Base-by-base conservation (phyloP, 495 filamentous ascomycete genomes). In the Talaromyces liani region DNA sequence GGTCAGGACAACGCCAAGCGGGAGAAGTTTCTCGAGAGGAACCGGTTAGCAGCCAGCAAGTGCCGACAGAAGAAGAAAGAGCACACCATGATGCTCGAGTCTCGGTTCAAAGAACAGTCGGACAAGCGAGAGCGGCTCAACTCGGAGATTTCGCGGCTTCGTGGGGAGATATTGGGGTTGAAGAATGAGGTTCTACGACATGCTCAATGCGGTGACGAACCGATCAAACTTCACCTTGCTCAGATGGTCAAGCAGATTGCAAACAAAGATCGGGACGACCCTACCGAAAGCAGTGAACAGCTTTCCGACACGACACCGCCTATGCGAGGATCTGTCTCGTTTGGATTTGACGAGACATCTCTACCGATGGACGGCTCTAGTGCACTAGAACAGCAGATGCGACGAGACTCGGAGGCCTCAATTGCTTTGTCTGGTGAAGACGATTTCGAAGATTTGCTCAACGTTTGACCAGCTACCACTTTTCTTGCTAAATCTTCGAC, bases 41-140 rank as follows among this genome's bases (percentile, higher is more conserved):
- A 93, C 70, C 82, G 90, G 12, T 69, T 91, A 7, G 90, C 90
- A 14, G 90, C 90, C 0, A 88, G 82, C 70, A 92, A 92, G 68
- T 92, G 89, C 69, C 82, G 90, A 1, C 84, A 87, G 67, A 91
- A 90, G 79, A 91, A 91, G 73, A 91, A 90, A 64, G 80, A 84
- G 66, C 84, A 81, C 75, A 84, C 85, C 20, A 71, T 78, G 31
- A 77, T 83, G 31, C 71, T 88, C 5, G 83, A 88, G 64, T 61
- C 55, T n/a, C 67, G 65, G n/a, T 71, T 70, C 34, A 69, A 69
- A 33, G 68, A 70, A 36, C 63, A 69, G 31, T 66, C 70, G 25
- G 66, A 65, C 31, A 64, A 69, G 39, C 70, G 73, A 20, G 61
- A 59, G 10, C 25, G 33, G 12, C 65, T 75, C 14, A 59, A 61